Conservation (phyloP, 371 early-diverging fungal species). For the Mucor velutinosus region DNA sequence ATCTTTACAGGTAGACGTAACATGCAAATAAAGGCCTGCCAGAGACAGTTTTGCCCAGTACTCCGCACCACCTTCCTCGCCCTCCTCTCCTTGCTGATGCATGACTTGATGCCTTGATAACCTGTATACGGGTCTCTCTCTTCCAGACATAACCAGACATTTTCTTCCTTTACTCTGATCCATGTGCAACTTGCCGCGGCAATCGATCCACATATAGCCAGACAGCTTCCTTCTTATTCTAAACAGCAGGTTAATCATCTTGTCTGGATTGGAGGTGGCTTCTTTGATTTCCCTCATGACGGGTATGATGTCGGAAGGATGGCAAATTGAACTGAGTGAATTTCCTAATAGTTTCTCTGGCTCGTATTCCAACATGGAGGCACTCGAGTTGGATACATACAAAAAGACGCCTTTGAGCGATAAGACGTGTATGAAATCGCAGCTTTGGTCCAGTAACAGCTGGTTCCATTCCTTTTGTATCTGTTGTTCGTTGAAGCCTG, state of each 20-base stretch:
- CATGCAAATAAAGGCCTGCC: slow-evolving; percentile 56
- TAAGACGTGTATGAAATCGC: slow-evolving; percentile 61
- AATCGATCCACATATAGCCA: slow-evolving; percentile 63
- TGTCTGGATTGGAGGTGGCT: slow-evolving; percentile 24
- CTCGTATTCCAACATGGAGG: slow-evolving; percentile 49
- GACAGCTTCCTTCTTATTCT: slow-evolving; percentile 51
- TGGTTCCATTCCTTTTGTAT: slow-evolving; percentile 35
- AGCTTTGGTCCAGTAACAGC: slow-evolving; percentile 33
- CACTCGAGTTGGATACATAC: slow-evolving; percentile 47
- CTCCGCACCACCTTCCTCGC: slow-evolving; percentile 16
- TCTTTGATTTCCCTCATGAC: slow-evolving; percentile 67
- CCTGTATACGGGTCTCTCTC: slow-evolving; percentile 40
- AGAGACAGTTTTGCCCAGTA: slow-evolving; percentile 63
- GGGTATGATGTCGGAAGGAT: slow-evolving; percentile 64
- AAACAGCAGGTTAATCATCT: slow-evolving; percentile 47
- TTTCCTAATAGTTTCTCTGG: slow-evolving; percentile 56
- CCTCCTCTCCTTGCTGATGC: background rate
- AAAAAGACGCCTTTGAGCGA: slow-evolving; percentile 65
- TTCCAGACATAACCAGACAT: slow-evolving; percentile 57
- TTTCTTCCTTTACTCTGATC: slow-evolving; percentile 55
- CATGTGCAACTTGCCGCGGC: slow-evolving; percentile 54
- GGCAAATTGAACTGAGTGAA: slow-evolving; percentile 56
- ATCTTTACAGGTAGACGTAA: slow-evolving; percentile 31
- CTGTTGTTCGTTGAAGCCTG: slow-evolving; percentile 22
- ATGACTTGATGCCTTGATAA: slow-evolving; percentile 21